phyloP scores from a whole-genome alignment of 2,329 filamentous ascomycete genomes.

The Hypoxylon sp. region DNA sequence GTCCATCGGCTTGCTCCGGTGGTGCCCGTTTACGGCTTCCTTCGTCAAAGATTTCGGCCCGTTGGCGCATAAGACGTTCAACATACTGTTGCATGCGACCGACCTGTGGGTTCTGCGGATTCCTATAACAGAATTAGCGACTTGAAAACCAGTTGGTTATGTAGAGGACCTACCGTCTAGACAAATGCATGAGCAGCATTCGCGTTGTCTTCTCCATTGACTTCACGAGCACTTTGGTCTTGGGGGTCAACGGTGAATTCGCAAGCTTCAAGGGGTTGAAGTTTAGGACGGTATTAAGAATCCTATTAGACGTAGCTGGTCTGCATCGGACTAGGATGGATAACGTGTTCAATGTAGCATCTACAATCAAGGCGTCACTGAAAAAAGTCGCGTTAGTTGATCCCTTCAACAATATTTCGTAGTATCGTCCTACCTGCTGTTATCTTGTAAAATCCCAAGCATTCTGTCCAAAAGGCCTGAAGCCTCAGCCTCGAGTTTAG shows the following conservation, averaged over 20 bases:
- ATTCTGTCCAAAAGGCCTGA: conserved; percentile 92
- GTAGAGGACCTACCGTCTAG: conserved; percentile 74
- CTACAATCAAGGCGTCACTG: conserved; percentile 89
- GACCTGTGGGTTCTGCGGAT: conserved; percentile 82
- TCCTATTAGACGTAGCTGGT: conserved; percentile 85
- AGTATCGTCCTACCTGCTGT: conserved; percentile 76
- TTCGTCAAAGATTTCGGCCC: conserved; percentile 85
- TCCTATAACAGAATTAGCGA: conserved; percentile 65
- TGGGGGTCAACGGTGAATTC: conserved; percentile 81
- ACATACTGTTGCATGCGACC: conserved; percentile 89
- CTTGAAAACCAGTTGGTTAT: conserved; percentile 21
- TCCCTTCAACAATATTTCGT: not conserved
- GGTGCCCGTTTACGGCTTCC: conserved; percentile 81
- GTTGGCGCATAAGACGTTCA: conserved; percentile 83
- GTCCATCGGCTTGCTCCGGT: conserved; percentile 77
- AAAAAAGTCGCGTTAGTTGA: conserved; percentile 47
- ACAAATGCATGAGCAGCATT: conserved; percentile 84
- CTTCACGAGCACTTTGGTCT: conserved; percentile 84
- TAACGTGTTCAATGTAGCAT: conserved; percentile 91
- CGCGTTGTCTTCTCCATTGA: conserved; percentile 96
- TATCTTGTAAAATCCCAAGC: conserved; percentile 86
- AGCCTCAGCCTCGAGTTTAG: conserved; percentile 91
- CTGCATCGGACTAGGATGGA: conserved; percentile 86
- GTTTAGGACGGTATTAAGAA: conserved; percentile 85
- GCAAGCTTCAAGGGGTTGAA: conserved; percentile 93